These are phyloP conservation scores for Royoungia palumana DNA, from an alignment of 768 basidiomycete genomes.

Conservation along the genomic window DNA sequence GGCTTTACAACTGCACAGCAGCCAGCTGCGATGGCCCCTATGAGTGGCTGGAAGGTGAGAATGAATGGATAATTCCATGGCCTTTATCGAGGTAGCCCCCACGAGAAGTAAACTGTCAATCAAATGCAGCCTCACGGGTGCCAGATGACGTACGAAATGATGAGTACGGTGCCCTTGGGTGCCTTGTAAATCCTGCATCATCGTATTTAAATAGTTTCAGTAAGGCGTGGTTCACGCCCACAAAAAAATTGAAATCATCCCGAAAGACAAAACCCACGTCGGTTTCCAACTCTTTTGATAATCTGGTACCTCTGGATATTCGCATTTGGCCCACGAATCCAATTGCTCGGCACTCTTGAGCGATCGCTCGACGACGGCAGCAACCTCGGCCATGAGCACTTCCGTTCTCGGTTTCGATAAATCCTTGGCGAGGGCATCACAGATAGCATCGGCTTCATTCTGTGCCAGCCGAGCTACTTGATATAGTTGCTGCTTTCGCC, in stretches of 20 bases:
- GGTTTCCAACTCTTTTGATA: conserved; percentile 53
- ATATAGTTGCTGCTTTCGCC: conserved; percentile 61
- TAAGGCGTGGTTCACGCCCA: neutral
- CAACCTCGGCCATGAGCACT: conserved; percentile 43
- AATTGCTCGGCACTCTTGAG: conserved; percentile 46
- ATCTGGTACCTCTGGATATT: conserved; percentile 33
- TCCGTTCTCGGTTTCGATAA: conserved; percentile 44
- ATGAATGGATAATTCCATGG: conserved; percentile 69
- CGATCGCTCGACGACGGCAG: conserved; percentile 37
- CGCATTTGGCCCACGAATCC: conserved; percentile 55
- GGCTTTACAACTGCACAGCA: conserved; percentile 66
- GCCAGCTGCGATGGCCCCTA: conserved; percentile 74
- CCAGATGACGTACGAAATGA: conserved; percentile 49
- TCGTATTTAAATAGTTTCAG: neutral
- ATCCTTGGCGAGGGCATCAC: conserved; percentile 42
- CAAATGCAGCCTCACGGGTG: neutral
- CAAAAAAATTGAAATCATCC: too few species aligned
- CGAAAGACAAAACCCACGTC: conserved; percentile 29
- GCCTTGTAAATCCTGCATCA: conserved; percentile 40
- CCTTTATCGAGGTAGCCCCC: conserved; percentile 26
- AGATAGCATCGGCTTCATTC: conserved; percentile 54
- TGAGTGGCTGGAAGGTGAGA: conserved; percentile 52
- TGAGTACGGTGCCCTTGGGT: conserved; percentile 60
- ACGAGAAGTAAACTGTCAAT: neutral
- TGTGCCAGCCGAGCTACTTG: conserved; percentile 60